Base-by-base conservation (phyloP, 2,329 filamentous ascomycete species). In the Ilyonectria sp. region DNA sequence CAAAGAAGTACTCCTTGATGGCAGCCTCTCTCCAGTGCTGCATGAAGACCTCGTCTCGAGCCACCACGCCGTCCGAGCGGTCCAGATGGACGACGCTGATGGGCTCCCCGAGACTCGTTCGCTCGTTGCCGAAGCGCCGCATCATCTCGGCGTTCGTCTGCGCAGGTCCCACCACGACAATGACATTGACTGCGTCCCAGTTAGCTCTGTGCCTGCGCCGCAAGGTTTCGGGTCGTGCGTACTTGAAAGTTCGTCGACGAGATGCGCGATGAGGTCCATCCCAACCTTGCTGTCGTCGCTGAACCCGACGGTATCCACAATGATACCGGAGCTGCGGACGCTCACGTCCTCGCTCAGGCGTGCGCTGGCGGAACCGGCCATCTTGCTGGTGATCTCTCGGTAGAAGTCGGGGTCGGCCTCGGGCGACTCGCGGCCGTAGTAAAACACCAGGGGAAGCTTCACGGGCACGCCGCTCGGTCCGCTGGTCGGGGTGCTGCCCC, bases 1-100 rank as follows among this genome's bases (percentile, higher is more conserved):
- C 96, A 78, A 98, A 99, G 83, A 99, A 99, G 81, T 99, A 99
- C 74, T 95, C 92, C 72, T 93, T 92, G 59, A 98, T 94, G 57
- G 93, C 89, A 0, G 92, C 89, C 75, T 97, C 93, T 50, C 93
- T 89, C 6, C 89, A 82, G 17, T 90, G 86, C 75, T 93, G 92
- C 86, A 95, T 90, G 79, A 94, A 97, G 0, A 83, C 78, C 43
- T 91, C 89, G 70, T 94, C 92, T 54, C 94, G 88, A 75, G 93
- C 90, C 1, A 93, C 93, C 43, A 93, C 94, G 26, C 96, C 96
- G 40, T 94, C 93, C 0, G 94, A 97, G 78, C 94, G 94, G 69
- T 94, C 90, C 13, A 99, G 86, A 64, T 91, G 90, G 55, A 98
- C 85, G 2, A 98, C 89, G 5, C 88, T 89, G 63, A 98, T 90